A percentile compares a stretch with the other conserved stretches of the same genome.
Evolutionary conservation across 345 rosid genomes (phyloP).

Genomic region (Pistacia integerrima): DNA sequence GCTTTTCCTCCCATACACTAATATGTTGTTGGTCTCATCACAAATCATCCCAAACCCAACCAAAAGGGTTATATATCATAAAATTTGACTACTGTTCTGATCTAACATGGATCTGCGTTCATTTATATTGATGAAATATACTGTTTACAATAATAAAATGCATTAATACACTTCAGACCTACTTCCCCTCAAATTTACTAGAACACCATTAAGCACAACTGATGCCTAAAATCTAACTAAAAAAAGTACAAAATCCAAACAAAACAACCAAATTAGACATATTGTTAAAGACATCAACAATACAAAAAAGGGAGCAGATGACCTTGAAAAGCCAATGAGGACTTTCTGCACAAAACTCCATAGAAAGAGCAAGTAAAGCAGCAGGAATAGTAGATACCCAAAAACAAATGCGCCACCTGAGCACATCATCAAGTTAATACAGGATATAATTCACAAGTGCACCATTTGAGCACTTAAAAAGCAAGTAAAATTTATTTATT

Average conservation of each 20-base stretch:
- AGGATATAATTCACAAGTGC: conserved; percentile 6
- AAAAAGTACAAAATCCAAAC: conserved; percentile 11
- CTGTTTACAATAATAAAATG: not conserved
- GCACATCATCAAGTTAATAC: conserved; percentile 7
- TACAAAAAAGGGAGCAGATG: conserved; percentile 17
- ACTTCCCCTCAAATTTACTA: not conserved
- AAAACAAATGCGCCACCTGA: conserved; percentile 96
- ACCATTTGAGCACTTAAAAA: not conserved
- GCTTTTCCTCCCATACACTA: too few species aligned
- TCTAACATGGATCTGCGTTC: not conserved
- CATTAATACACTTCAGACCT: not conserved
- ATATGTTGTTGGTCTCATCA: too few species aligned
- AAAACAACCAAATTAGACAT: not conserved
- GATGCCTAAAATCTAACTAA: not conserved
- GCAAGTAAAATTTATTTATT: not conserved
- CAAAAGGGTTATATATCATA: not conserved
- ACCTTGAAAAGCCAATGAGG: conserved; percentile 99
- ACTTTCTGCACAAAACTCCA: conserved; percentile 86
- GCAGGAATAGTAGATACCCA: conserved; percentile 79
- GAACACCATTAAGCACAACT: not conserved
- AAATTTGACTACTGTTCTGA: not conserved
- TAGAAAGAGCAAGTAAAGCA: conserved; percentile 60
- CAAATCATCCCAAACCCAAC: not conserved
- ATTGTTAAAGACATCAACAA: conserved; percentile 12
- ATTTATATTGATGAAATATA: not conserved